These are phyloP conservation scores for Penicillium antarcticum DNA, from an alignment of 495 filamentous ascomycete genomes.

Conservation along the genomic window DNA sequence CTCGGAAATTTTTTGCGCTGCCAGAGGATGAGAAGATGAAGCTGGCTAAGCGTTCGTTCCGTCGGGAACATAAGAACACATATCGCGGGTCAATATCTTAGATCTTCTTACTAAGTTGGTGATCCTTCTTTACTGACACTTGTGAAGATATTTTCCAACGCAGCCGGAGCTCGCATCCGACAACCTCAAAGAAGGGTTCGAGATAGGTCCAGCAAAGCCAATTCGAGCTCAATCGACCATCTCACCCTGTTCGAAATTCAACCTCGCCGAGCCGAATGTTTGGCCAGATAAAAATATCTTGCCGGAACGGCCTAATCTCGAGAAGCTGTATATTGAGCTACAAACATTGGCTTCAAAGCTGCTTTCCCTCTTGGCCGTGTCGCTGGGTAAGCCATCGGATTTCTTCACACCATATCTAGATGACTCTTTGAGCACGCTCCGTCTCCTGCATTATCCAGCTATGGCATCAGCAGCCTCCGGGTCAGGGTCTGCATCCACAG, in stretches of 20 bases:
- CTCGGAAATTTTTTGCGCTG: constrained; percentile 38
- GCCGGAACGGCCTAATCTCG: constrained; percentile 16
- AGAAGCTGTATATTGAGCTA: constrained; percentile 40
- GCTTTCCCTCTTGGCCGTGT: constrained; percentile 38
- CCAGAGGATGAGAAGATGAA: constrained; percentile 33
- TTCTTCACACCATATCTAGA: constrained; percentile 38
- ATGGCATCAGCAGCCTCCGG: constrained; percentile 6
- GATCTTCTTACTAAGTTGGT: neutral
- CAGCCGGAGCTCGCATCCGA: constrained; percentile 29
- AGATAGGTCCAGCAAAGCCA: constrained; percentile 32
- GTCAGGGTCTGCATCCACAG: neutral
- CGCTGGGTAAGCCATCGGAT: constrained; percentile 32
- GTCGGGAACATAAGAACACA: constrained; percentile 34
- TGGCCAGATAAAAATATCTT: constrained; percentile 29
- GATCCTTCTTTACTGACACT: neutral
- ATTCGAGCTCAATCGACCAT: constrained; percentile 1
- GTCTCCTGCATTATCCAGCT: constrained; percentile 38
- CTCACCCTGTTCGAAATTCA: constrained; percentile 20
- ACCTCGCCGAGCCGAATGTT: constrained; percentile 42
- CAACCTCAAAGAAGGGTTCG: constrained; percentile 49
- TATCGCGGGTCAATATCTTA: constrained; percentile 33
- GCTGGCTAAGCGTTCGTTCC: constrained; percentile 40
- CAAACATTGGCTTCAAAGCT: constrained; percentile 37
- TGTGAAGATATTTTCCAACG: constrained; percentile 37
- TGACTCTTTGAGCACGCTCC: constrained; percentile 40